Conservation (phyloP, 371 early-diverging fungal species). For the Rhizopus delemar region DNA sequence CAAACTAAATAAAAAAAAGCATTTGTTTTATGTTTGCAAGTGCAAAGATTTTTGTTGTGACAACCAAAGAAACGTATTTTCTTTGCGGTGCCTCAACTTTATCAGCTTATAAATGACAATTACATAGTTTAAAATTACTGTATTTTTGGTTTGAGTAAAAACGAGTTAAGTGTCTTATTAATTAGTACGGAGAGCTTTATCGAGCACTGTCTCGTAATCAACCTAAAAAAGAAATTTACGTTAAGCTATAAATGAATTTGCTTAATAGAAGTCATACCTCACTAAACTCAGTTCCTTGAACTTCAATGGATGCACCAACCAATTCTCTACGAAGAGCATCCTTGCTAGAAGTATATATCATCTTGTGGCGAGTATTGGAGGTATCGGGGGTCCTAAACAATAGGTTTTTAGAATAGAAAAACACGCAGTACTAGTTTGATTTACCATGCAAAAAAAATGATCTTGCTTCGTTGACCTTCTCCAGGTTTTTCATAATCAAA, state of each 20-base stretch:
- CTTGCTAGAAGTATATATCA: constrained; percentile 92
- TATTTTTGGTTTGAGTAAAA: constrained; percentile 2
- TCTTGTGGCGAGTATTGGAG: constrained; percentile 79
- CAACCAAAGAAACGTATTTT: too few species aligned
- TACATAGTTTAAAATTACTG: neutral
- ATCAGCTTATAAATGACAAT: constrained; percentile 2
- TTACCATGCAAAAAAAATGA: constrained; percentile 53
- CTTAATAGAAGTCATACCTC: constrained; percentile 43
- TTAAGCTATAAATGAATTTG: neutral
- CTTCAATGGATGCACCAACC: constrained; percentile 74
- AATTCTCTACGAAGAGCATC: constrained; percentile 77
- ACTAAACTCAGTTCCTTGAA: constrained; percentile 83
- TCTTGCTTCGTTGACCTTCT: constrained; percentile 77
- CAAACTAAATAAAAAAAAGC: too few species aligned
- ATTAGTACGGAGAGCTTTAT: constrained; percentile 61
- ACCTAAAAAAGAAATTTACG: constrained; percentile 51
- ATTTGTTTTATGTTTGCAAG: too few species aligned
- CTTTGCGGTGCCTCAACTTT: neutral
- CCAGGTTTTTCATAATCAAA: constrained; percentile 70
- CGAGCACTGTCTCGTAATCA: constrained; percentile 71
- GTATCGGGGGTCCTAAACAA: constrained; percentile 80
- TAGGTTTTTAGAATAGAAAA: neutral
- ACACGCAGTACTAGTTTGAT: constrained; percentile 2
- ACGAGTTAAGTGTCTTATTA: constrained; percentile 2
- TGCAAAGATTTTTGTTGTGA: too few species aligned